These are phyloP conservation scores for Conticribra weissflogii DNA, from an alignment of 108 stramenopile species.

Conservation along the genomic window DNA sequence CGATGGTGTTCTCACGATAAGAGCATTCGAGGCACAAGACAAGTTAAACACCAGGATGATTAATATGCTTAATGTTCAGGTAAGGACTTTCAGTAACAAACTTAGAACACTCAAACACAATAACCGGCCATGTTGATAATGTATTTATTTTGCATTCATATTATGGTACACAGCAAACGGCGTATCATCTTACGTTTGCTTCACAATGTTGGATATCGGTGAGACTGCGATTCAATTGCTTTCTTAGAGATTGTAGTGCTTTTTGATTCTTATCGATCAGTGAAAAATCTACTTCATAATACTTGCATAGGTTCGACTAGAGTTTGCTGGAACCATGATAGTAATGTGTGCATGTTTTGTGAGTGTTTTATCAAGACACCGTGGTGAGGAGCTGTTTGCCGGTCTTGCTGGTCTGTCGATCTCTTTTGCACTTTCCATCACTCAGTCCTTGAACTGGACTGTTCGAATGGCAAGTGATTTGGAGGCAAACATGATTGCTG, in stretches of 20 bases:
- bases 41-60: slow-evolving; percentile 71
- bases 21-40: slow-evolving; percentile 84
- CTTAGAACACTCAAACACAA: not conserved
- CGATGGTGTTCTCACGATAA: slow-evolving; percentile 91
- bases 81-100: no score
- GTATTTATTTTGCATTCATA: not conserved
- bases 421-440: slow-evolving; percentile 87
- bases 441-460: slow-evolving; percentile 92
- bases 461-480: slow-evolving; percentile 92
- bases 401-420: slow-evolving; percentile 95
- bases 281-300: slow-evolving; percentile 55
- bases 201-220: slow-evolving; percentile 97
- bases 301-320: slow-evolving; percentile 3
- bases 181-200: slow-evolving; percentile 82
- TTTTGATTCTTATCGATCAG: not conserved
- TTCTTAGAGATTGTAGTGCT: not conserved
- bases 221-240: slow-evolving; percentile 87
- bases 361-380: slow-evolving; percentile 57
- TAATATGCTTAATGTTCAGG: slow-evolving; percentile 59
- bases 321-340: slow-evolving; percentile 54
- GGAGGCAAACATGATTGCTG: slow-evolving; percentile 92
- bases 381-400: slow-evolving; percentile 67
- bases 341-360: slow-evolving; percentile 70
- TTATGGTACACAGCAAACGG: slow-evolving; percentile 62
- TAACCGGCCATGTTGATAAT: no score